phyloP scores from a whole-genome alignment of 805 yeast species.

The Kodamaea hsintzibuensis region DNA sequence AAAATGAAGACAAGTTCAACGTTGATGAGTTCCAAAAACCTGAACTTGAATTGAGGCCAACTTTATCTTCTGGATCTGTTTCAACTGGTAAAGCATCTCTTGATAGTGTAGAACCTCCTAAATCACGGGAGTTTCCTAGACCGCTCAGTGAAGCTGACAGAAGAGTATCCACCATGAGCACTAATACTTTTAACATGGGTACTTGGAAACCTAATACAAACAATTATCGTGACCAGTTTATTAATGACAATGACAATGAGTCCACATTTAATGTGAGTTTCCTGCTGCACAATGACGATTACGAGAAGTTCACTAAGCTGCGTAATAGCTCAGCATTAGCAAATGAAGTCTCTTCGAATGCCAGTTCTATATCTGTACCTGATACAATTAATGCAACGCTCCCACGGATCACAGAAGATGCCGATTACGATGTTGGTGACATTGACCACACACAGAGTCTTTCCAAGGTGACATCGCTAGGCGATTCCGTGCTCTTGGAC shows the following conservation, averaged over 20 bases:
- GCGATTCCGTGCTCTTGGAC: slow-evolving; percentile 27
- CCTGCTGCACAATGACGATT: slow-evolving; percentile 21
- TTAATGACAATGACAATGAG: slow-evolving; percentile 45
- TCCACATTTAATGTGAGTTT: slow-evolving; percentile 28
- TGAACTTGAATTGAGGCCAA: slow-evolving; percentile 12
- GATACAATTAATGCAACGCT: slow-evolving; percentile 41
- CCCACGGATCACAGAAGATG: slow-evolving; percentile 38
- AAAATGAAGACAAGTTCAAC: not conserved
- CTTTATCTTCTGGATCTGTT: slow-evolving; percentile 16
- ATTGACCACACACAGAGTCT: slow-evolving; percentile 5
- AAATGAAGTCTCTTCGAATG: slow-evolving; percentile 18
- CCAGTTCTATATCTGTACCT: slow-evolving; percentile 36
- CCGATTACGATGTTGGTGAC: slow-evolving; percentile 22
- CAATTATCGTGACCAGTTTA: slow-evolving; percentile 49
- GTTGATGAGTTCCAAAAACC: not conserved
- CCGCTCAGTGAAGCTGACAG: slow-evolving; percentile 13
- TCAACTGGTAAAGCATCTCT: slow-evolving; percentile 21
- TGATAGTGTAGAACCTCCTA: slow-evolving; percentile 8
- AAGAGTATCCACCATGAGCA: slow-evolving; percentile 34
- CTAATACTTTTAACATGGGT: slow-evolving; percentile 46
- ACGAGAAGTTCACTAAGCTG: slow-evolving; percentile 34
- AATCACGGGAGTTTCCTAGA: not conserved
- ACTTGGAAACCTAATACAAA: slow-evolving; percentile 62
- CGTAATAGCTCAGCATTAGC: slow-evolving; percentile 20
- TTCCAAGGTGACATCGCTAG: slow-evolving; percentile 8